These are phyloP conservation scores for Pseudoscleropodium purum DNA, from an alignment of 225 moss, liverwort and hornwort species.

Conservation along the genomic window DNA sequence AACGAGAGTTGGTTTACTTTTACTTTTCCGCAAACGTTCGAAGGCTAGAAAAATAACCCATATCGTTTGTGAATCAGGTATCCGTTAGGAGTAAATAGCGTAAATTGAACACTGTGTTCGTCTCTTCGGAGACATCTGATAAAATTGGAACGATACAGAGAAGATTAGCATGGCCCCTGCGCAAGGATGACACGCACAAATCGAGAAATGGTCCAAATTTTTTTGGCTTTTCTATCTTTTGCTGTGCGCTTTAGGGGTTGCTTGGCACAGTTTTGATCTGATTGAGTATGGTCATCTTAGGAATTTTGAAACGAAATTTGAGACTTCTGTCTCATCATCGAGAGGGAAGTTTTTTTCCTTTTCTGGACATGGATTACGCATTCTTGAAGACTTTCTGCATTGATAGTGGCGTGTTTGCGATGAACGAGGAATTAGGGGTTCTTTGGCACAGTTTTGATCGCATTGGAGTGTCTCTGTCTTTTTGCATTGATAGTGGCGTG, in stretches of 20 bases:
- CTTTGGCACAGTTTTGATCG: no score
- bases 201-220: constrained; percentile 76
- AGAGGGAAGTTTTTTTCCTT: neutral
- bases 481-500: no score
- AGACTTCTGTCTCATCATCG: neutral
- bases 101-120: fast-evolving
- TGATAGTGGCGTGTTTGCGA: no score
- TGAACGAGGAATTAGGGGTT: no score
- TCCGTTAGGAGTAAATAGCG: fast-evolving
- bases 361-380: neutral
- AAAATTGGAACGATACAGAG: constrained; percentile 20
- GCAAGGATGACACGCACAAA: constrained; percentile 60
- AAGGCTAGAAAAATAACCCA: neutral
- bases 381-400: neutral
- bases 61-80: neutral
- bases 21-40: no score
- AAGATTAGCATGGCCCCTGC: constrained; percentile 70
- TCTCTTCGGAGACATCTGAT: neutral
- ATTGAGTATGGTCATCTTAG: neutral
- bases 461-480: no score
- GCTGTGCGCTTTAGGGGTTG: neutral
- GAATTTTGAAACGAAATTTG: neutral
- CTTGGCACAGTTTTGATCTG: neutral
- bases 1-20: neutral
- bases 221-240: neutral